phyloP scores from a whole-genome alignment of 1,284 basidiomycete species.

The Naganishia liquefaciens region DNA sequence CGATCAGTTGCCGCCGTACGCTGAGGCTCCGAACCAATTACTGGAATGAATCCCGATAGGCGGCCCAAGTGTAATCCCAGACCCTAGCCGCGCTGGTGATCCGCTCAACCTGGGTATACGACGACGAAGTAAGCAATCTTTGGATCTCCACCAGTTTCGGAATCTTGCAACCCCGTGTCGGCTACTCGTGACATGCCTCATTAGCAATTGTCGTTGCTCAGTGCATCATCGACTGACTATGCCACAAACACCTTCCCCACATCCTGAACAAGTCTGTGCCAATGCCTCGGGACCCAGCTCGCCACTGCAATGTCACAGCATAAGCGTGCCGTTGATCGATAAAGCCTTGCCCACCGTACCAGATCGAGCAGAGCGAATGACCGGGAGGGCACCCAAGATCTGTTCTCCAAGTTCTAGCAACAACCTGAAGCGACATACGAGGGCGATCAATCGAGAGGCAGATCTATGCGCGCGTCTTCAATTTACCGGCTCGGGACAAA shows the following conservation, averaged over 20 bases:
- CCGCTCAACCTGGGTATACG: slow-evolving; percentile 18
- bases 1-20: not conserved
- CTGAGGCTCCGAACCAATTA: not conserved
- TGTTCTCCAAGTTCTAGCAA: slow-evolving; percentile 9
- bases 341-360: slow-evolving; percentile 5
- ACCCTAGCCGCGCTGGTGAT: slow-evolving; percentile 12
- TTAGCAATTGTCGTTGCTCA: not conserved
- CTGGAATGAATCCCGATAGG: slow-evolving; percentile 27
- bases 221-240: slow-evolving; percentile 13
- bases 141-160: slow-evolving; percentile 25
- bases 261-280: slow-evolving; percentile 29
- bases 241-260: slow-evolving; percentile 30
- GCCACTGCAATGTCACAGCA: not conserved
- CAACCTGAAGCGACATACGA: not conserved
- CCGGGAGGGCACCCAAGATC: slow-evolving; percentile 22
- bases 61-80: slow-evolving; percentile 16
- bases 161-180: slow-evolving; percentile 25
- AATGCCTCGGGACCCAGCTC: slow-evolving; percentile 29
- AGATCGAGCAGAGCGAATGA: slow-evolving; percentile 27
- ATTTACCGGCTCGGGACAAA: slow-evolving; percentile 31
- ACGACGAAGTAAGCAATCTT: slow-evolving; percentile 10
- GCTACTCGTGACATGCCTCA: not conserved
- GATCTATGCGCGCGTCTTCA: not conserved
- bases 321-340: not conserved
- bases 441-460: not conserved